Evolutionary conservation across 257 asterid genomes (phyloP), one percentile per base, ranked within the genome.

Genomic region (Plantago major): DNA sequence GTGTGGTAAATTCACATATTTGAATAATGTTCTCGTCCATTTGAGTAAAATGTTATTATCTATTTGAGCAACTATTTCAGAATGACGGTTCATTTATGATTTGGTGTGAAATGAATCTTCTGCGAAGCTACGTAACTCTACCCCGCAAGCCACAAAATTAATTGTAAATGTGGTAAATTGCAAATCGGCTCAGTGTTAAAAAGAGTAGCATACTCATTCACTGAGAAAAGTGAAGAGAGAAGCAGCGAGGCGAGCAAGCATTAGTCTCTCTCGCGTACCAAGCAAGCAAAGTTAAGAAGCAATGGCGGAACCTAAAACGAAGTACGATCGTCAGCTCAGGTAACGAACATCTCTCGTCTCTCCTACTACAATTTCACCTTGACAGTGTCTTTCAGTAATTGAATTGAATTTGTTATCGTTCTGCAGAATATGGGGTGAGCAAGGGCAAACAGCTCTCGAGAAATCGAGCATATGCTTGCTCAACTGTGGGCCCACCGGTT

Each of bases 291-390:
- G 47, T 67, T n/a, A n/a, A n/a, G 73, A 22, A 55, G 3, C 73
- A 72, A 90, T 91, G 96, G 98, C 96, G 66, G 98, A 91, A 71
- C 82, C 92, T 67, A 88, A 84, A 69, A 78, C 75, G 75, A 91
- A 91, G 68, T 91, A 92, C 86, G 99, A 92, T 89, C 99, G 99
- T 55, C 99, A 89, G 75, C 95, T 92, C 82, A 88, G 98, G 97
- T 88, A 73, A 65, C 64, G 2, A 51, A 7, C 43, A 19, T 28
- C 60, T 14, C 40, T 30, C 0, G 6, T 51, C 10, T 14, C 3
- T 13, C 49, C 14, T n/a, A 15, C 13, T 56, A 9, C 40, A 33
- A 33, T 33, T 33, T 7, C 37, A 5, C 37, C 37, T 30, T 5
- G 37, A 33, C 40, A 7, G 8, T 30, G 37, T 33, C 6, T 33